Conservation (phyloP, 352 stramenopile species). For the Phytophthora ohioensis region DNA sequence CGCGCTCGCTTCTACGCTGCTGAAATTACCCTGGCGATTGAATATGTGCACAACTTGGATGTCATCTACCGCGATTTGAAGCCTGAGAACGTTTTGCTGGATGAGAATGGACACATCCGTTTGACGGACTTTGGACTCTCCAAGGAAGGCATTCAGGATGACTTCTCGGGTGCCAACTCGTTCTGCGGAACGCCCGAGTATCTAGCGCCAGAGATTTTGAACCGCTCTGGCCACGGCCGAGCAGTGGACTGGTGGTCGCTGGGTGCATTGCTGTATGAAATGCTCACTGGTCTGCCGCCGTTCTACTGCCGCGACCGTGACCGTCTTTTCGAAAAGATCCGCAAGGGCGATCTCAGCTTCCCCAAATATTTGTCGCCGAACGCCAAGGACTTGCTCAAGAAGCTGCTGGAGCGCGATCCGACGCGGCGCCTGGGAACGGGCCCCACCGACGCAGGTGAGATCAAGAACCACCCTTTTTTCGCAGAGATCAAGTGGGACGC, state of each 20-base stretch:
- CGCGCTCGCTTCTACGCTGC: constrained; percentile 97
- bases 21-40: constrained; percentile 97
- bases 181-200: constrained; percentile 99
- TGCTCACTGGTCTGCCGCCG: constrained; percentile 79
- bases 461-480: constrained; percentile 89
- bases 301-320: constrained; percentile 98
- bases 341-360: constrained; percentile 95
- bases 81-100: constrained; percentile 98
- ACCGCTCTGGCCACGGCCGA: constrained; percentile 95
- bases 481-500: constrained; percentile 81
- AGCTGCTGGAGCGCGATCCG: constrained; percentile 96
- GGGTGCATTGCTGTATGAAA: constrained; percentile 89
- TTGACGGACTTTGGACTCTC: constrained; percentile 98
- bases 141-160: constrained; percentile 89
- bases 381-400: constrained; percentile 88
- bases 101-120: constrained; percentile 96
- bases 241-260: constrained; percentile 99
- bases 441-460: constrained; percentile 75
- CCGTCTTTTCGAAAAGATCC: constrained; percentile 98
- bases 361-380: constrained; percentile 93
- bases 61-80: constrained; percentile 98
- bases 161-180: constrained; percentile 95
- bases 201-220: constrained; percentile 99
- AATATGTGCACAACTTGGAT: constrained; percentile 94
- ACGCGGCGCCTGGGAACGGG: constrained; percentile 93